Conservation (phyloP, 2,329 filamentous ascomycete genomes). For the Pseudogymnoascus sp. region DNA sequence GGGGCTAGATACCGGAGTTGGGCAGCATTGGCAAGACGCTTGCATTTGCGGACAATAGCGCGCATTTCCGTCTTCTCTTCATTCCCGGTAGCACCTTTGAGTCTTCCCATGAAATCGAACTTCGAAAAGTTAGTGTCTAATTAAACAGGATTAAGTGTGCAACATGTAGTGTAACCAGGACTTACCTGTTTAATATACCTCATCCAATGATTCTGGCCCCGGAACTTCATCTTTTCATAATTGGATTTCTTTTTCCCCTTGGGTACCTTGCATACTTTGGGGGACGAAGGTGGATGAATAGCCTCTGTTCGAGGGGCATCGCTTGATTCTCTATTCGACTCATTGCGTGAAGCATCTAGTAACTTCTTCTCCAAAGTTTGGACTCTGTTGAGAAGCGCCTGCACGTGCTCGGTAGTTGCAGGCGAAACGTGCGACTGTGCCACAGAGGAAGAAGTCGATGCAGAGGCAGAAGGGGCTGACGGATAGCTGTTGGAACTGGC, state of each 20-base stretch:
- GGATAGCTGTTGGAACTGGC: neutral
- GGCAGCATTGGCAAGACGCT: neutral
- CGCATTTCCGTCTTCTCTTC: neutral
- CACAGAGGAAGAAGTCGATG: neutral
- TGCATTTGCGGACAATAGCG: neutral
- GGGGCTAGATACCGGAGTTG: neutral
- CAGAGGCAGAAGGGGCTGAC: neutral
- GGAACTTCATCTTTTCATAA: constrained; percentile 21
- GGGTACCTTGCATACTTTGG: neutral
- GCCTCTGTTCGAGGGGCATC: neutral
- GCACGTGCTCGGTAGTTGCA: constrained; percentile 2
- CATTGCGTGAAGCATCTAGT: neutral
- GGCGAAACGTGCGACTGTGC: neutral
- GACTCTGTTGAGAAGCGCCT: constrained; percentile 3
- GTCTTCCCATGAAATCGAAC: neutral
- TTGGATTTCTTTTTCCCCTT: constrained; percentile 9
- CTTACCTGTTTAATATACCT: constrained; percentile 20
- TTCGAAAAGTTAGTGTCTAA: neutral
- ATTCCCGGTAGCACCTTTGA: neutral
- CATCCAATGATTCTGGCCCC: constrained; percentile 25
- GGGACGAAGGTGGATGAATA: neutral
- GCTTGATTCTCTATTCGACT: neutral
- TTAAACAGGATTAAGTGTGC: neutral
- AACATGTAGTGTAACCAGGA: neutral
- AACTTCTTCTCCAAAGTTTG: constrained; percentile 9